phyloP scores from a whole-genome alignment of 371 early-diverging fungal genomes.

The Entomophthora muscae region DNA sequence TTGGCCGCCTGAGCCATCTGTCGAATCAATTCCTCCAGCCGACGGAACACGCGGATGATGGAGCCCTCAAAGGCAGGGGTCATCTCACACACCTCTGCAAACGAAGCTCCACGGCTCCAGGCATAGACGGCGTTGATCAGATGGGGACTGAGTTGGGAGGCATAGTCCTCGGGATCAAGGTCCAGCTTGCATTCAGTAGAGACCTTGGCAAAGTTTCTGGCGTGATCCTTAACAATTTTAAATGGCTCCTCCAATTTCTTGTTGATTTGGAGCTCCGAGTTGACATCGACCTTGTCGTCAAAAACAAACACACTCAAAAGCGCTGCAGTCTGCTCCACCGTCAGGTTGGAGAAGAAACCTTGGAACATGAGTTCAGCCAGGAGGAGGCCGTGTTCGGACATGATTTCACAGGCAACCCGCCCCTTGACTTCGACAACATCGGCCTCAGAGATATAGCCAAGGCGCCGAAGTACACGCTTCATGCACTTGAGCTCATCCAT shows the following conservation, averaged over 20 bases:
- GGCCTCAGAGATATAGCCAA: constrained; percentile 59
- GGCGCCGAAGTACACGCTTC: constrained; percentile 74
- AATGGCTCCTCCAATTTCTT: constrained; percentile 71
- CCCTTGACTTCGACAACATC: constrained; percentile 95
- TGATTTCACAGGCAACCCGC: constrained; percentile 98
- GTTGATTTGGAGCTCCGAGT: constrained; percentile 17
- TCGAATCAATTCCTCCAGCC: constrained; percentile 92
- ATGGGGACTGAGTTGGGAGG: constrained; percentile 65
- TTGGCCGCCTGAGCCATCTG: constrained; percentile 92
- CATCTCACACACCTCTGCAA: constrained; percentile 89
- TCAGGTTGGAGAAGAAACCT: constrained; percentile 89
- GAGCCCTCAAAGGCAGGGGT: constrained; percentile 96
- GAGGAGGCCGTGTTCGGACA: constrained; percentile 91
- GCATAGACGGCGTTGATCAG: constrained; percentile 96
- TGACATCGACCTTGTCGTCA: constrained; percentile 53
- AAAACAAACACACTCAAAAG: constrained; percentile 91
- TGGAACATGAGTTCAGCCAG: constrained; percentile 99
- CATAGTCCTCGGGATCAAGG: constrained; percentile 65
- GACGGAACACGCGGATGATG: constrained; percentile 86
- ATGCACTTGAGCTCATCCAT: constrained; percentile 84
- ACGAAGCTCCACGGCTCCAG: constrained; percentile 88
- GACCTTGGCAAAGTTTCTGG: constrained; percentile 70
- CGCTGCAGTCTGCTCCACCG: constrained; percentile 77
- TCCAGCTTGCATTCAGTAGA: constrained; percentile 76
- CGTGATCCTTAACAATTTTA: constrained; percentile 69